A percentile compares a stretch with the other conserved stretches of the same genome.
phyloP scores from a whole-genome alignment of 306 rosid genomes.

The Trichosanthes truncata region DNA sequence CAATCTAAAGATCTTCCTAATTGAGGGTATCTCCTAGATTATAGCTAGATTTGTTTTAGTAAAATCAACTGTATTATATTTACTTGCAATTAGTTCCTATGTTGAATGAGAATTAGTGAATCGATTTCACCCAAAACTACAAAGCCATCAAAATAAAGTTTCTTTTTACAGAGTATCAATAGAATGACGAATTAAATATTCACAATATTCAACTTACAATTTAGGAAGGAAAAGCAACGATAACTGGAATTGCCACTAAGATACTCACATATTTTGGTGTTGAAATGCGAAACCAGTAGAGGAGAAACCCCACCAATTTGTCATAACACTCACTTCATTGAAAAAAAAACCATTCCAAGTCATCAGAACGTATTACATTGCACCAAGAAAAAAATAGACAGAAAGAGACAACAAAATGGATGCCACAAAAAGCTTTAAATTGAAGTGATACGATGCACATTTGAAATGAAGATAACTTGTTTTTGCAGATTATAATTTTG shows the following conservation, averaged over 20 bases:
- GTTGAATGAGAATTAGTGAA: not conserved
- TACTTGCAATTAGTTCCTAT: too few species aligned
- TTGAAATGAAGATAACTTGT: not conserved
- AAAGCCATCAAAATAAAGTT: not conserved
- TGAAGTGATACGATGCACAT: not conserved
- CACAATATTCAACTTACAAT: not conserved
- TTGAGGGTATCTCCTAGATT: too few species aligned
- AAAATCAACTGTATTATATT: too few species aligned
- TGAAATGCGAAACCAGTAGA: constrained; percentile 83
- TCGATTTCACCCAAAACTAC: not conserved
- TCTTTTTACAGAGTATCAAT: not conserved
- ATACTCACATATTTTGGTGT: constrained; percentile 48
- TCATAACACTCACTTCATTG: constrained; percentile 67
- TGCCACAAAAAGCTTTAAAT: not conserved
- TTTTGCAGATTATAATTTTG: not conserved
- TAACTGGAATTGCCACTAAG: not conserved
- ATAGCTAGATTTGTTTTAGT: too few species aligned
- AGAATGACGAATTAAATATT: not conserved
- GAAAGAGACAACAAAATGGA: not conserved
- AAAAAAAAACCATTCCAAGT: not conserved
- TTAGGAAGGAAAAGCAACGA: not conserved
- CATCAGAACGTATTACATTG: not conserved
- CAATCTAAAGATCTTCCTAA: not conserved
- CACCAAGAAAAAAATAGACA: not conserved
- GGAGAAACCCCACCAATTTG: constrained; percentile 65